These are phyloP conservation scores for Fusarium caatingaense DNA, from an alignment of 2,329 filamentous ascomycete genomes.

Conservation along the genomic window DNA sequence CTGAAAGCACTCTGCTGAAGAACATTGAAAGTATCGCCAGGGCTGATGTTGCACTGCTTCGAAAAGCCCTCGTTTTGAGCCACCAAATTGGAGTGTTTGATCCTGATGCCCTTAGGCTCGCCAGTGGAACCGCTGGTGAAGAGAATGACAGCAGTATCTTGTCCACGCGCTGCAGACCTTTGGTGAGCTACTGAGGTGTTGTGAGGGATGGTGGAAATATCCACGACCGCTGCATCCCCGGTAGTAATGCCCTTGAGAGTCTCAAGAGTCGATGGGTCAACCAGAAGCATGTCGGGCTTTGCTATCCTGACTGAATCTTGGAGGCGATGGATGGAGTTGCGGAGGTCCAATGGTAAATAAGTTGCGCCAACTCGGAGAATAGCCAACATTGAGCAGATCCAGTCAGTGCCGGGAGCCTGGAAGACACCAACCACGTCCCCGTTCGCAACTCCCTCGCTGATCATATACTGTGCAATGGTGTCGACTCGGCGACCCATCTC, in stretches of 20 bases:
- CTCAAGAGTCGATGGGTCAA: not conserved
- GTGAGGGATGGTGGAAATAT: not conserved
- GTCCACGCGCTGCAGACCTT: not conserved
- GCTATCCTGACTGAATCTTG: not conserved
- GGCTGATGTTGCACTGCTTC: too few relatives aligned
- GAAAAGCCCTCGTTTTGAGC: not conserved
- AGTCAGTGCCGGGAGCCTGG: not conserved
- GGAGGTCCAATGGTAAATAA: not conserved
- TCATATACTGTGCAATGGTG: not conserved
- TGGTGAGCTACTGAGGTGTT: too few relatives aligned
- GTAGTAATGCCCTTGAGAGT: not conserved
- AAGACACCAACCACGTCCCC: not conserved
- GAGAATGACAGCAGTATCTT: constrained; percentile 1
- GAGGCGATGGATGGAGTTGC: not conserved
- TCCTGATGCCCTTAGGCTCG: constrained; percentile 12
- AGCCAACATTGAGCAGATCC: not conserved
- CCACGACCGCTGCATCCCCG: not conserved
- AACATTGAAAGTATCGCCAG: not conserved
- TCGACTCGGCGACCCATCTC: not conserved
- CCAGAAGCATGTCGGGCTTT: not conserved
- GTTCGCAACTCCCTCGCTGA: not conserved
- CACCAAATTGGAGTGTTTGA: not conserved
- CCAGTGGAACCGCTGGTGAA: constrained; percentile 28
- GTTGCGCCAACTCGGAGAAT: not conserved
- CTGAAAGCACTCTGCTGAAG: constrained; percentile 30